Percentiles rank a stretch among this genome's conserved stretches.
These are phyloP conservation scores for Prunus mume DNA, from an alignment of 306 rosid genomes.

Conservation along the genomic window DNA sequence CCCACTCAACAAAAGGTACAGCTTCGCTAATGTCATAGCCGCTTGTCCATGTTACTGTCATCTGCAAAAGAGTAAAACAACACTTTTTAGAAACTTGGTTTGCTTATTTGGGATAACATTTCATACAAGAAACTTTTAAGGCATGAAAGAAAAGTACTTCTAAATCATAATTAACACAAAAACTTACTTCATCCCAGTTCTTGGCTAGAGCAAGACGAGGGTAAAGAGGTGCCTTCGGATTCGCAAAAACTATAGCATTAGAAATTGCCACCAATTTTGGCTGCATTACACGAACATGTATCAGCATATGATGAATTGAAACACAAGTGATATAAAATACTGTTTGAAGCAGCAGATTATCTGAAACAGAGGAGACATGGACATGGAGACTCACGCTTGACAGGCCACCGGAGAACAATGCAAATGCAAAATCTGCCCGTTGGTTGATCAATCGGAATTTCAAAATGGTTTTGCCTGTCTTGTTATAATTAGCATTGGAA, in stretches of 20 bases:
- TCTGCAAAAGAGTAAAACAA: conserved; percentile 42
- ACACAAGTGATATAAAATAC: background rate
- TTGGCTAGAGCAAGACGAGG: conserved; percentile 86
- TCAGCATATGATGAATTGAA: background rate
- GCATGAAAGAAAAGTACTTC: background rate
- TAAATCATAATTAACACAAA: background rate
- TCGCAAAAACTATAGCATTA: conserved; percentile 45
- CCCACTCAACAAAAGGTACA: conserved; percentile 67
- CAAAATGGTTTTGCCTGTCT: conserved; percentile 55
- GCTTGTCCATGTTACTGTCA: conserved; percentile 93
- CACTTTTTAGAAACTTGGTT: background rate
- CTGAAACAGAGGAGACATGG: background rate
- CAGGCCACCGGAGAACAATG: conserved; percentile 64
- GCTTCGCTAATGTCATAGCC: conserved; percentile 72
- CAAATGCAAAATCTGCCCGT: conserved; percentile 82
- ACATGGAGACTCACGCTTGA: conserved; percentile 37
- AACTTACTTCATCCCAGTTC: conserved; percentile 63
- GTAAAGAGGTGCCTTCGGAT: conserved; percentile 72
- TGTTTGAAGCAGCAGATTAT: background rate
- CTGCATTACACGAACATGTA: conserved; percentile 13
- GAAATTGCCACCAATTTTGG: conserved; percentile 72
- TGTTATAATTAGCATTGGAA: conserved; percentile 37
- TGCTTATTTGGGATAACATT: too few relatives aligned
- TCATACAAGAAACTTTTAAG: too few relatives aligned
- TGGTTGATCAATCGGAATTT: conserved; percentile 67